Conservation (phyloP, 352 stramenopile species). For the Pythium dissimile region DNA sequence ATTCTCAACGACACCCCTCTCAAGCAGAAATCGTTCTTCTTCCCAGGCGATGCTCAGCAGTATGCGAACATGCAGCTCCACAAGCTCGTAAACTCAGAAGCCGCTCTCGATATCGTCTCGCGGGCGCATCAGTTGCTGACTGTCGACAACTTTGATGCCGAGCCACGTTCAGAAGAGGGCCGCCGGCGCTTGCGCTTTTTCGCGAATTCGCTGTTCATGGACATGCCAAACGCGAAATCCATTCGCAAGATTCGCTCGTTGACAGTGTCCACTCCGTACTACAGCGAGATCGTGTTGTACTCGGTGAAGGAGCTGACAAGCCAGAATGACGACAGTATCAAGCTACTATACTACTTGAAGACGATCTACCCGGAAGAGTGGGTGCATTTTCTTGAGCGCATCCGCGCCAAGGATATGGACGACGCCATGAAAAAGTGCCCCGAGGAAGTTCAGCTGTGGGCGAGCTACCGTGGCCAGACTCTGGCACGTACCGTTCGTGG, state of each 20-base stretch:
- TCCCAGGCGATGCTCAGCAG: constrained; percentile 70
- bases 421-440: constrained; percentile 77
- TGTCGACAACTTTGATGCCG: constrained; percentile 84
- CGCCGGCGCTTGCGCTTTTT: constrained; percentile 83
- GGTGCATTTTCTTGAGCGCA: constrained; percentile 77
- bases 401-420: constrained; percentile 77
- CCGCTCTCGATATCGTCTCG: constrained; percentile 76
- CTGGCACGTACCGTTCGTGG: constrained; percentile 73
- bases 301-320: constrained; percentile 81
- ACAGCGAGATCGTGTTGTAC: constrained; percentile 87
- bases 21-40: constrained; percentile 87
- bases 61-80: constrained; percentile 80
- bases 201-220: constrained; percentile 86
- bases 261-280: constrained; percentile 85
- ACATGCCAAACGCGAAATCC: constrained; percentile 81
- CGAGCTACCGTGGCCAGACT: constrained; percentile 81
- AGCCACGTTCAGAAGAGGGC: constrained; percentile 76
- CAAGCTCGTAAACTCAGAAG: constrained; percentile 70
- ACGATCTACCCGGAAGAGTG: constrained; percentile 85
- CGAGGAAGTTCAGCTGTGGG: constrained; percentile 78
- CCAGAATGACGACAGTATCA: constrained; percentile 91
- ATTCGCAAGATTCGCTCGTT: constrained; percentile 85
- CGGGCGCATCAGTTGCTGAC: constrained; percentile 81
- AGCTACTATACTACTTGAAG: constrained; percentile 94
- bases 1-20: constrained; percentile 79